phyloP scores from a whole-genome alignment of 768 basidiomycete genomes.

The Mrakia hoshinonis region DNA sequence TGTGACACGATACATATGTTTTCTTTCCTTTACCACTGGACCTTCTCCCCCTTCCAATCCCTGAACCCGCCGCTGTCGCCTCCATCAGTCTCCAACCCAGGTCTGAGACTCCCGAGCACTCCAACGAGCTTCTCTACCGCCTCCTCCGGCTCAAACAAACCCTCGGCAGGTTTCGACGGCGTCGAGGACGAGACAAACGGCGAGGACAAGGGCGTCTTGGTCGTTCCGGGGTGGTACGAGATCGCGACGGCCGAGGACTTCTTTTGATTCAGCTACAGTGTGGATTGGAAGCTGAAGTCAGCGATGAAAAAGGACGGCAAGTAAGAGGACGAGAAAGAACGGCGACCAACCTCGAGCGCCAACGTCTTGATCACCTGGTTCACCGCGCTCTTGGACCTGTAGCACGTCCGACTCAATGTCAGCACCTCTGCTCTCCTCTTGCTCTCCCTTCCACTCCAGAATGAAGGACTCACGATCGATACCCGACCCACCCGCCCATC shows the following conservation, averaged over 20 bases:
- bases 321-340: neutral
- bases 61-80: slow-evolving; percentile 34
- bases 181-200: slow-evolving; percentile 36
- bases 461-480: slow-evolving; percentile 35
- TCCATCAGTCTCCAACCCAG: neutral
- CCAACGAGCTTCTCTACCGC: slow-evolving; percentile 36
- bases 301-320: slow-evolving; percentile 5
- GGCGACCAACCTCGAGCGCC: slow-evolving; percentile 13
- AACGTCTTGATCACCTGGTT: slow-evolving; percentile 41
- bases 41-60: slow-evolving; percentile 39
- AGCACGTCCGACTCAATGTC: slow-evolving; percentile 18
- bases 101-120: slow-evolving; percentile 30
- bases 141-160: slow-evolving; percentile 39
- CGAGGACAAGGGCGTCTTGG: slow-evolving; percentile 37
- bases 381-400: slow-evolving; percentile 44
- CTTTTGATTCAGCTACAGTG: slow-evolving; percentile 34
- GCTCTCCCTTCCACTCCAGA: neutral
- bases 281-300: neutral
- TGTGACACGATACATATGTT: no score
- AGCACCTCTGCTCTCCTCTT: neutral
- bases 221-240: slow-evolving; percentile 39
- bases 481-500: slow-evolving; percentile 41
- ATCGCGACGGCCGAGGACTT: slow-evolving; percentile 40
- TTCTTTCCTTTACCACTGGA: slow-evolving; percentile 33
- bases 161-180: slow-evolving; percentile 37